phyloP scores from a whole-genome alignment of 2,329 filamentous ascomycete genomes.

The Aspergillus pseudoglaucus region DNA sequence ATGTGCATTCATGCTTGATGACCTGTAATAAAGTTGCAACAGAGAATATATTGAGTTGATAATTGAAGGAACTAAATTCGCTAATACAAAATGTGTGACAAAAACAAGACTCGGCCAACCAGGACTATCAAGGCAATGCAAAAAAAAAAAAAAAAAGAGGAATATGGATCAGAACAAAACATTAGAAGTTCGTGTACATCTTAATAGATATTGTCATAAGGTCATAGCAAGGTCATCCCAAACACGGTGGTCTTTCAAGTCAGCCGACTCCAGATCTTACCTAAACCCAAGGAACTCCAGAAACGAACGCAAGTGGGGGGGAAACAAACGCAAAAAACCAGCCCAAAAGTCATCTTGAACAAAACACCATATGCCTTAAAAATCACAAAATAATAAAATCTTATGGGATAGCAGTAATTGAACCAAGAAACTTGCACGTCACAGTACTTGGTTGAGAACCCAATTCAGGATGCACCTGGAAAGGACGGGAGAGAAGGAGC shows the following conservation, averaged over 20 bases:
- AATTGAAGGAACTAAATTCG: too few relatives aligned
- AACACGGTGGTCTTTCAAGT: constrained; percentile 19
- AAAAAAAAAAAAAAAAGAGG: too few relatives aligned
- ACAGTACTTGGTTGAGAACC: neutral
- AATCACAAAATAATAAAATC: neutral
- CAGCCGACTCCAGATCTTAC: constrained; percentile 18
- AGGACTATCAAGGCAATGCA: too few relatives aligned
- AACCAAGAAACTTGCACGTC: constrained; percentile 1
- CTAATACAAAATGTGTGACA: too few relatives aligned
- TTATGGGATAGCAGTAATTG: constrained; percentile 1
- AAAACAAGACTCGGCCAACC: too few relatives aligned
- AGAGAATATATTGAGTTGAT: too few relatives aligned
- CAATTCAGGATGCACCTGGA: neutral
- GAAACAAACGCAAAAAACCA: constrained; percentile 5
- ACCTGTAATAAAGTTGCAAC: too few relatives aligned
- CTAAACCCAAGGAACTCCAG: constrained; percentile 22
- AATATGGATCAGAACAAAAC: constrained; percentile 14
- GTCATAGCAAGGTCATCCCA: constrained; percentile 29
- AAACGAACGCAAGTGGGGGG: constrained; percentile 9
- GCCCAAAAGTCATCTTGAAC: constrained; percentile 1
- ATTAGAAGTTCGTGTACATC: constrained; percentile 35
- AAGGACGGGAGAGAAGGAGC: neutral
- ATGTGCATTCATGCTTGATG: too few relatives aligned
- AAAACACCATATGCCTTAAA: constrained; percentile 3
- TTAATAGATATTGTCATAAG: constrained; percentile 31